These are phyloP conservation scores for Globisporangium emineosum DNA, from an alignment of 352 stramenopile species.

Conservation along the genomic window DNA sequence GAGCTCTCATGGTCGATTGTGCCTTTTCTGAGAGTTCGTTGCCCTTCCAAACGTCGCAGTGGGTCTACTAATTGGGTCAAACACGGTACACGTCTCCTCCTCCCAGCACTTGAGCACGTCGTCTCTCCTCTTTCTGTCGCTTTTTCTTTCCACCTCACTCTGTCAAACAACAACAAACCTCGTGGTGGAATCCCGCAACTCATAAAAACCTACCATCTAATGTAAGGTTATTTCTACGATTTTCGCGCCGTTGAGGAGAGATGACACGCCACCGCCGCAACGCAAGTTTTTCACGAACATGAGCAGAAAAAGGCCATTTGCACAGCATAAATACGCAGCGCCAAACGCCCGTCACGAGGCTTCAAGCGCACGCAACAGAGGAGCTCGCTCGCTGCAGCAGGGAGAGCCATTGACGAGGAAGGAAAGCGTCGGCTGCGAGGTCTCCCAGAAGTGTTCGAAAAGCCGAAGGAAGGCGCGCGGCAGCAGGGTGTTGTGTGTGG, in stretches of 20 bases:
- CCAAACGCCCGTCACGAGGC: too few relatives aligned
- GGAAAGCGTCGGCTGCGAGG: neutral
- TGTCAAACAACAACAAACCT: neutral
- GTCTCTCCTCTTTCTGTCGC: neutral
- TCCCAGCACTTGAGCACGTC: neutral
- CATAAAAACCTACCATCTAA: too few relatives aligned
- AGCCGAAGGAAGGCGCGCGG: neutral
- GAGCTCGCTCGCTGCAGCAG: too few relatives aligned
- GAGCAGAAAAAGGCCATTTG: neutral
- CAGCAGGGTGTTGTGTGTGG: neutral
- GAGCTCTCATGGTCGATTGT: too few relatives aligned
- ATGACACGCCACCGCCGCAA: neutral
- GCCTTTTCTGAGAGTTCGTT: too few relatives aligned
- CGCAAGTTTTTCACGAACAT: neutral
- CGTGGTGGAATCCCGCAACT: too few relatives aligned
- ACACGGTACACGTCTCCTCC: neutral
- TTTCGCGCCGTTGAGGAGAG: neutral
- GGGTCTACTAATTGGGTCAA: neutral
- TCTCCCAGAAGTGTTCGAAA: neutral
- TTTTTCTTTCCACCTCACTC: neutral
- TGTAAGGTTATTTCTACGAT: neutral
- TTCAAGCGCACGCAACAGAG: neutral
- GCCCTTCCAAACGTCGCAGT: neutral
- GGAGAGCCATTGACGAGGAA: neutral
- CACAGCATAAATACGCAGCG: neutral